Conservation (phyloP, 805 yeast genomes). For the Hanseniaspora lindneri region DNA sequence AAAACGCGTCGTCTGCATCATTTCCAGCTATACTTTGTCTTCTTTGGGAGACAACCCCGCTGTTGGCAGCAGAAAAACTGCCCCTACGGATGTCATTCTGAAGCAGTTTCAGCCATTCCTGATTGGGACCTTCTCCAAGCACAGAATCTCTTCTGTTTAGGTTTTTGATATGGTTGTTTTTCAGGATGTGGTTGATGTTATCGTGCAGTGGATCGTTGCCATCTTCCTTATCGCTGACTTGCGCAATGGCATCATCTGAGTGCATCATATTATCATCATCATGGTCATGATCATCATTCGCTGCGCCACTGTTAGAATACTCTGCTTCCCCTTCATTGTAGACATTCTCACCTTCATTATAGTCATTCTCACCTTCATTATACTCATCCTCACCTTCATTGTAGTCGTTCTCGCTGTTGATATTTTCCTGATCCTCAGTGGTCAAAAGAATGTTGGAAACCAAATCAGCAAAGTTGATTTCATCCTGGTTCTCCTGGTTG, state of each 20-base stretch:
- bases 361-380: not conserved
- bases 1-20: conserved; percentile 10
- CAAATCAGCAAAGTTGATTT: conserved; percentile 24
- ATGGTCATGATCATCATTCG: not conserved
- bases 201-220: not conserved
- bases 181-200: not conserved
- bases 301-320: not conserved
- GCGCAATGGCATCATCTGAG: not conserved
- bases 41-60: not conserved
- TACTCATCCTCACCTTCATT: conserved; percentile 2
- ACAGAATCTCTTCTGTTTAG: conserved; percentile 1
- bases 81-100: conserved; percentile 1
- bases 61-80: not conserved
- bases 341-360: not conserved
- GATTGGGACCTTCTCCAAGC: not conserved
- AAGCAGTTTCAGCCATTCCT: not conserved
- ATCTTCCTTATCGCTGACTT: not conserved
- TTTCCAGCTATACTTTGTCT: not conserved
- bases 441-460: conserved; percentile 21
- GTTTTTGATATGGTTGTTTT: no score
- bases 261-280: not conserved
- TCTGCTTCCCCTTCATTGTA: not conserved
- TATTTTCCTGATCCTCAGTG: conserved; percentile 11
- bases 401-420: not conserved
- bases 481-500: conserved; percentile 17